Base-by-base conservation (phyloP, 2,329 filamentous ascomycete species). In the Stagonosporopsis vannaccii region DNA sequence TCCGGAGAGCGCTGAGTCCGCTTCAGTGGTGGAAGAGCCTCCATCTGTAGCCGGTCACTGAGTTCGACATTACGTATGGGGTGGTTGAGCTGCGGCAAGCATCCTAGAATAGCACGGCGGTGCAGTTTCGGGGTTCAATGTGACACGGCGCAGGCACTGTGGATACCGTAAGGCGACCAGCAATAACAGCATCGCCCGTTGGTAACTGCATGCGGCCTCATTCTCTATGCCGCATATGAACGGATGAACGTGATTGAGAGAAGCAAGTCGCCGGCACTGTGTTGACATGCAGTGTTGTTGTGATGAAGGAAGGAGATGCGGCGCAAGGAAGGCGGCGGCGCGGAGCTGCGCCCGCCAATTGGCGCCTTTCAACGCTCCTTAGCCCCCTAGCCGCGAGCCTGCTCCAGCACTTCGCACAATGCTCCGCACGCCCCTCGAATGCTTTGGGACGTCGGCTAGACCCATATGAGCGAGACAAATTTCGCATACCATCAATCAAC, bases 121-220 rank as follows among this genome's bases (percentile, higher is more conserved):
- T 36, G 46, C 33, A 30, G 40, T 41, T 32, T 51, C 47, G 53
- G 53, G 41, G 15, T 47, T 56, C 53, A 17, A 28, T 25, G 23
- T 51, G 53, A 56, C 30, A 56, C 36, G 22, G 30, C 40, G 41
- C 42, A 42, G 52, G 45, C 52, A 50, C 22, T 22, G 46, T 46
- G 46, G 46, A 22, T 25, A 25, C 40, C 9, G n/a, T 30, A 22
- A 46, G 53, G 46, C 46, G 37, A 11, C 41, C 45, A 44, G n/a
- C 40, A 40, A 49, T 32, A 17, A 44, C 26, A 17, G 2, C 23
- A 19, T n/a, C 12, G 12, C 3, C 30, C n/a, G 30, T 32, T n/a
- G 13, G 8, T n/a, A n/a, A 32, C n/a, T 12, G 11, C 20, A 28
- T n/a, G 15, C 11, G 17, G 36, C 26, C 9, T 37, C 17, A 9